These are phyloP conservation scores for Cyberlindnera suaveolens DNA, from an alignment of 805 yeast species.

Conservation along the genomic window DNA sequence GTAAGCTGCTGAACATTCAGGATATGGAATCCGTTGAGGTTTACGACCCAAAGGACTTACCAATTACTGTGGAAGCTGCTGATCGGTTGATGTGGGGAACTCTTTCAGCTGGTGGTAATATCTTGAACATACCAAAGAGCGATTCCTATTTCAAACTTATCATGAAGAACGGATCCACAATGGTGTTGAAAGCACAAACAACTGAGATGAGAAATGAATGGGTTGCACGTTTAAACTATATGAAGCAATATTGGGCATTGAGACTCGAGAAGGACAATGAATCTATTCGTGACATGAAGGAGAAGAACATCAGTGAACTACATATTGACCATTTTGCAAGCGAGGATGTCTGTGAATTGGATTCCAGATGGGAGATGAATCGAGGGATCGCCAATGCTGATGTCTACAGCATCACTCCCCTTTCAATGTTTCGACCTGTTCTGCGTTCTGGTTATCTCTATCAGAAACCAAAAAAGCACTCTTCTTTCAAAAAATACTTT, in stretches of 20 bases:
- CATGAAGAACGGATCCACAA: constrained; percentile 36
- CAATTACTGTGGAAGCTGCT: constrained; percentile 25
- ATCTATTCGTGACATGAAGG: constrained; percentile 26
- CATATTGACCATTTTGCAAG: constrained; percentile 52
- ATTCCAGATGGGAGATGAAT: constrained; percentile 49
- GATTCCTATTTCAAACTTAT: constrained; percentile 50
- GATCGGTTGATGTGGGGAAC: constrained; percentile 25
- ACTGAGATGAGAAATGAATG: constrained; percentile 50
- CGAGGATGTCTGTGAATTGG: constrained; percentile 39
- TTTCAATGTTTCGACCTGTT: constrained; percentile 55
- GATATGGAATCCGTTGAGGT: constrained; percentile 36
- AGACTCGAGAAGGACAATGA: constrained; percentile 34
- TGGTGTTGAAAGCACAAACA: constrained; percentile 54
- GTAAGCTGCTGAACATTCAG: constrained; percentile 55
- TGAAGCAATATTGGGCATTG: constrained; percentile 54
- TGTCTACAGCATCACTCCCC: constrained; percentile 48
- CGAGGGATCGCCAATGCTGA: constrained; percentile 46
- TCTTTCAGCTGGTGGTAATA: constrained; percentile 17
- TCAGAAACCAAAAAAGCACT: constrained; percentile 63
- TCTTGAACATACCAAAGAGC: constrained; percentile 19
- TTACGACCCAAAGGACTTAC: constrained; percentile 23
- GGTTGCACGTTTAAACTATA: constrained; percentile 44
- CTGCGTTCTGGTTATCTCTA: constrained; percentile 61
- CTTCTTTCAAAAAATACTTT: constrained; percentile 54
- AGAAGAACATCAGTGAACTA: constrained; percentile 39